Base-by-base conservation (phyloP, 1,284 basidiomycete species). In the Marasmius sp. region DNA sequence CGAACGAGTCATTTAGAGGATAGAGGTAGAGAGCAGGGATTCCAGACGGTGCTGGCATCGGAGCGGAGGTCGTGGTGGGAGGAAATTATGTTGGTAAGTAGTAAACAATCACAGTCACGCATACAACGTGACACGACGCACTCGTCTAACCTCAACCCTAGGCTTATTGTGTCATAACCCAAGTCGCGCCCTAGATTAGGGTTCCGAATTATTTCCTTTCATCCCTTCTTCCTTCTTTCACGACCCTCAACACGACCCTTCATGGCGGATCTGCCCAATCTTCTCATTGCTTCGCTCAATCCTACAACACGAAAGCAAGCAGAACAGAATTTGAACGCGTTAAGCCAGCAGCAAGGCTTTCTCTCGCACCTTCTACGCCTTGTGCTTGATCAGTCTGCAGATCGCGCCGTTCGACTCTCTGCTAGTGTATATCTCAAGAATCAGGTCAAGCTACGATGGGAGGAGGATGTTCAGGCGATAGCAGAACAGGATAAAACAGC, bases 1-100 rank as follows among this genome's bases (percentile, higher is more conserved):
- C 84, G 76, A 98, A 98, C 1, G 95, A 95, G 75, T 98, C 95
- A 73, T 98, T 98, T 65, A 98, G 85, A 0, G 97, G 95, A 75
- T 96, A 97, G 39, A 98, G 85, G 77, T 96, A 95, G 47, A 97
- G 87, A 18, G 91, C 88, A 57, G 90, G 91, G 62, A 80, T 83
- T 9, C 80, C 72, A 3, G 72, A 66, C 59, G 76, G 74, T 54
- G 77, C 76, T 63, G 79, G 78, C 80, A 81, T 81, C 67, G 58
- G 37, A 43, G 27, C 27, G 59, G 60, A 34, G 14, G 36, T n/a
- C 45, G 57, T 38, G 18, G 12, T 33, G 27, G 22, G 20, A 51
- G 45, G 16, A n/a, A 47, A 14, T 47, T 38, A 16, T 37, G 18
- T n/a, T 37, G 38, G 37, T 34, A 37, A 34, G 9, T 8, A 54